Evolutionary conservation across 2,329 filamentous ascomycete genomes (phyloP), one percentile per base, ranked within the genome.

Genomic region (Falciphora oryzae): DNA sequence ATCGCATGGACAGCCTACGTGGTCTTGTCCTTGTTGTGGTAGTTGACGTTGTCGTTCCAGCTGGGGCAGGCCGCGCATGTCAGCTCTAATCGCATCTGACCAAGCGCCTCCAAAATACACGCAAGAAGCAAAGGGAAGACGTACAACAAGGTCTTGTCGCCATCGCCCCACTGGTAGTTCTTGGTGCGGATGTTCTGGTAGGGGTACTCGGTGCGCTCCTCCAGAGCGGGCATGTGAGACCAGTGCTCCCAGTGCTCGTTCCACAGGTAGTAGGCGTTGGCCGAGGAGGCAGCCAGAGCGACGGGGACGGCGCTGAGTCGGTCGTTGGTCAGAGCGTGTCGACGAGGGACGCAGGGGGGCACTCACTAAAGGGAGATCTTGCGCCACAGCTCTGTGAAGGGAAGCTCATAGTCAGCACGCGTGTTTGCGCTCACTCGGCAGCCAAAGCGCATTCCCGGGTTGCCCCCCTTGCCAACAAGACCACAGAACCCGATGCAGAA

Each of bases 171-270:
- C 75, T 87, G 88, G 85, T 81, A 99, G 87, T 97, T 97, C 89
- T 95, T 97, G 78, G 87, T 86, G 77, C 95, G 91, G 79, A 99
- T 91, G 85, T 99, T 99, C 87, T 96, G 92, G 88, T 96, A 99
- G 66, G 93, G 82, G 81, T 98, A 99, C 83, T 98, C 92, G 73
- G 85, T 81, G 75, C 91, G 90, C 82, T 99, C 95, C 83, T 96
- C 92, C 71, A 94, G 83, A 70, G 95, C 91, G 67, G 90, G 87
- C 78, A 91, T 81, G 81, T 98, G 94, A 63, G 79, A 81, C 87
- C 90, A 92, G 85, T 99, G 95, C 81, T 96, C 91, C 94, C 94
- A 98, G 81, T 99, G 95, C 82, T 96, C 92, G 73, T 86, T 88
- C 92, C 93, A 99, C 68, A 97, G 88, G 75, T 89, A 88, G 78